phyloP scores from a whole-genome alignment of 495 filamentous ascomycete species.

The Neurospora discreta region DNA sequence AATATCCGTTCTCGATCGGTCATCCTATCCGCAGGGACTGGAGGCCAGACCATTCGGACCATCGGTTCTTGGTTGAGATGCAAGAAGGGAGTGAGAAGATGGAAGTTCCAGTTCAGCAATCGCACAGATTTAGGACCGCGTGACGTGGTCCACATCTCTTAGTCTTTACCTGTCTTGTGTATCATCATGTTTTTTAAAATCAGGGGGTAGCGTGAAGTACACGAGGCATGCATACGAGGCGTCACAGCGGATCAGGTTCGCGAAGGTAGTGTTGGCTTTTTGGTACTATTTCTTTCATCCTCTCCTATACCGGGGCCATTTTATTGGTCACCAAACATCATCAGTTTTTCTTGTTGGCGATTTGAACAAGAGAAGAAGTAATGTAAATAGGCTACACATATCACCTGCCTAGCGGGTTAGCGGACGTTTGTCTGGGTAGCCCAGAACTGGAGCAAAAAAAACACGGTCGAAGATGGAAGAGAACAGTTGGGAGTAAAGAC shows the following conservation, averaged over 20 bases:
- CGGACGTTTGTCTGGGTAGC: not conserved
- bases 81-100: not conserved
- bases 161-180: not conserved
- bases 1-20: not conserved
- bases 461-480: not conserved
- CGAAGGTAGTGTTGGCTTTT: not conserved
- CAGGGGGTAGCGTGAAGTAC: conserved; percentile 1
- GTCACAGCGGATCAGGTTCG: not conserved
- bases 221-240: conserved; percentile 4
- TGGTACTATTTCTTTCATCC: not conserved
- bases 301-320: not conserved
- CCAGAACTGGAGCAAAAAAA: not conserved
- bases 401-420: not conserved
- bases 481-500: not conserved
- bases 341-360: not conserved
- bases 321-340: not conserved
- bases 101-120: not conserved
- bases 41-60: not conserved
- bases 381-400: not conserved
- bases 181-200: not conserved
- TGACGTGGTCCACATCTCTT: not conserved
- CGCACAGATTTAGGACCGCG: not conserved
- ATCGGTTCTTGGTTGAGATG: not conserved
- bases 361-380: not conserved
- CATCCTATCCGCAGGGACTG: not conserved